phyloP scores from a whole-genome alignment of 441 rosid genomes.

The Arabidopsis lyrata region DNA sequence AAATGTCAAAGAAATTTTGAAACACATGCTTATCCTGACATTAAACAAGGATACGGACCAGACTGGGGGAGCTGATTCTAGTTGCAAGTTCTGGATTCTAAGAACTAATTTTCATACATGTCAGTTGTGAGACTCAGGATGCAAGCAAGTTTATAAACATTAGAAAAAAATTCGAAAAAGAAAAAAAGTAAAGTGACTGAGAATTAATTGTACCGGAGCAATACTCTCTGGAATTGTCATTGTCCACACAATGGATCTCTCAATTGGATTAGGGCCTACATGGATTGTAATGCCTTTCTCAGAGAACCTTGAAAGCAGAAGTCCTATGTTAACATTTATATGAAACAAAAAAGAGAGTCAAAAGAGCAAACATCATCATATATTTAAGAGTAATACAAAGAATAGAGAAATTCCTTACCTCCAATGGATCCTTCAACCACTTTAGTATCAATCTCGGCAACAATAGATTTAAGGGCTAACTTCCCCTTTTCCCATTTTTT shows the following conservation, averaged over 20 bases:
- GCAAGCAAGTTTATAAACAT: constrained; percentile 18
- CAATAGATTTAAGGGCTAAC: constrained; percentile 83
- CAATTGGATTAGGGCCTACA: constrained; percentile 77
- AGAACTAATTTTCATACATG: constrained; percentile 7
- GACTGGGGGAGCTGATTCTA: constrained; percentile 6
- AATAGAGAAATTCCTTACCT: constrained; percentile 54
- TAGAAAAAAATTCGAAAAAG: neutral
- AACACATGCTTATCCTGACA: constrained; percentile 13
- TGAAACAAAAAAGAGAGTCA: constrained; percentile 2
- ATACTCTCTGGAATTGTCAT: constrained; percentile 78
- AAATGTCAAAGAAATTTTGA: constrained; percentile 20
- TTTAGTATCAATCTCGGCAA: constrained; percentile 82
- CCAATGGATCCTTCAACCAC: constrained; percentile 87
- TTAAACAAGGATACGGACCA: constrained; percentile 15
- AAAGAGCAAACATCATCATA: constrained; percentile 22
- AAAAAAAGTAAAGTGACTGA: neutral
- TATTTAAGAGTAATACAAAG: constrained; percentile 9
- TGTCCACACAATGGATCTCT: constrained; percentile 90
- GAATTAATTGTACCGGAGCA: constrained; percentile 61
- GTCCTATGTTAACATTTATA: constrained; percentile 59
- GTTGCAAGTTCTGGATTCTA: constrained; percentile 27
- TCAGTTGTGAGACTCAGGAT: constrained; percentile 25
- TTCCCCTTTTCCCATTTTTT: constrained; percentile 95
- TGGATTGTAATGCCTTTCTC: constrained; percentile 83
- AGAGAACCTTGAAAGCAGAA: constrained; percentile 82